Evolutionary conservation across 2,329 filamentous ascomycete species (phyloP).

Genomic region (Talaromyces rugulosus): DNA sequence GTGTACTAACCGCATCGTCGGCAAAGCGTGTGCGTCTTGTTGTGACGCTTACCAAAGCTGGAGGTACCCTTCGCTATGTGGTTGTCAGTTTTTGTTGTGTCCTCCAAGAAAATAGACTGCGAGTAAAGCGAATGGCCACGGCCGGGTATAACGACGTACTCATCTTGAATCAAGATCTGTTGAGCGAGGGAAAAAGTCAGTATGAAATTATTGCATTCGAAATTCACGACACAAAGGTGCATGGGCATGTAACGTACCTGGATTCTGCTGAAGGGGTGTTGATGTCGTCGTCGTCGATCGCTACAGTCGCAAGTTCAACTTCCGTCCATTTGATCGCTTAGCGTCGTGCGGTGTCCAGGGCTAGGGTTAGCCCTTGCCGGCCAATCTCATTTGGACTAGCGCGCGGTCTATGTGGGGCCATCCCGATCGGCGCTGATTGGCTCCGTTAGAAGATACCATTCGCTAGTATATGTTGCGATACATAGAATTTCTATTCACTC

Average conservation of each 20-base stretch:
- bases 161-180: slow-evolving; percentile 53
- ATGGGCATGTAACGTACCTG: slow-evolving; percentile 8
- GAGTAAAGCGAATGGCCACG: slow-evolving; percentile 2
- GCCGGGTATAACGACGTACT: slow-evolving; percentile 42
- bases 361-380: slow-evolving; percentile 29
- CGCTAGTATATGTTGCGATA: neutral
- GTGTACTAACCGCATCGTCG: slow-evolving; percentile 86
- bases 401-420: neutral
- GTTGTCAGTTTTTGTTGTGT: slow-evolving; percentile 39
- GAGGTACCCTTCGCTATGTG: slow-evolving; percentile 65
- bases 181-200: slow-evolving; percentile 11
- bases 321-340: slow-evolving; percentile 28
- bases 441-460: neutral
- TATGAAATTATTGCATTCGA: slow-evolving; percentile 20
- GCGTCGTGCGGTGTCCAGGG: slow-evolving; percentile 39
- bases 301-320: slow-evolving; percentile 13
- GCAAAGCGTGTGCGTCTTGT: slow-evolving; percentile 98
- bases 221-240: slow-evolving; percentile 2
- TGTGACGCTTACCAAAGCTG: slow-evolving; percentile 79
- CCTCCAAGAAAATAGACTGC: slow-evolving; percentile 21
- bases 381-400: slow-evolving; percentile 15
- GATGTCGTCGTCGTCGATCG: slow-evolving; percentile 33
- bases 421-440: neutral
- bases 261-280: slow-evolving; percentile 44
- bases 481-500: neutral